Base-by-base conservation (phyloP, 2,329 filamentous ascomycete species). In the Fusarium coffeatum region DNA sequence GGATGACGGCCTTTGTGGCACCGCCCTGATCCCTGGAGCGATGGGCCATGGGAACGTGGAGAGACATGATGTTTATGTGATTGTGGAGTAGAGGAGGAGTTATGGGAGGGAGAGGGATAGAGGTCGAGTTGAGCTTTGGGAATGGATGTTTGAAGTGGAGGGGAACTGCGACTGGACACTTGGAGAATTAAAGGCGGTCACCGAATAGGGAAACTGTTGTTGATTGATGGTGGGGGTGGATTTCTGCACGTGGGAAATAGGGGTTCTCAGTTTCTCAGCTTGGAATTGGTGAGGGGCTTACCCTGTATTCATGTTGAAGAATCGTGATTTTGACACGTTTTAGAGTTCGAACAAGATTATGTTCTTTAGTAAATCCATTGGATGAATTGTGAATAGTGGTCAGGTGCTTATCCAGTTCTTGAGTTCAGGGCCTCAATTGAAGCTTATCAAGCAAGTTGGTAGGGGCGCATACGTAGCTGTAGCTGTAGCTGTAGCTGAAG, bases 1-100 rank as follows among this genome's bases (percentile, higher is more conserved):
- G 85, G 82, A 98, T 97, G 74, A 98, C 91, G 73, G 95, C 95
- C 84, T 98, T 98, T 79, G 94, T 97, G 71, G 90, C 87, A 77
- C 89, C 87, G 77, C 89, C 87, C 70, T 81, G 75, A 73, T 84
- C 83, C 78, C 85, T 85, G 66, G 76, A 46, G 27, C 73, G 83
- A 76, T 86, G 76, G 82, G 82, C 65, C 80, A 83, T 78, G 72
- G 87, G 86, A 74, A 90, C 83, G 73, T 89, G 86, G 62, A 88
- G 85, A 67, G 85, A 86, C 86, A 88, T 88, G 71, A 50, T 77
- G 40, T 34, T 28, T 51, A 27, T 50, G 34, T n/a, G 32, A 8
- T 25, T 40, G 23, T 50, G 47, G 32, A n/a, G 16, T 53, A 28
- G 15, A 9, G 16, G 15, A 34, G 20, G 45, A n/a, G 9, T 49